Evolutionary conservation across 164 flowering plant genomes (phyloP), one percentile per base, ranked within the genome.

Genomic region (Tetrastigma voinierianum): DNA sequence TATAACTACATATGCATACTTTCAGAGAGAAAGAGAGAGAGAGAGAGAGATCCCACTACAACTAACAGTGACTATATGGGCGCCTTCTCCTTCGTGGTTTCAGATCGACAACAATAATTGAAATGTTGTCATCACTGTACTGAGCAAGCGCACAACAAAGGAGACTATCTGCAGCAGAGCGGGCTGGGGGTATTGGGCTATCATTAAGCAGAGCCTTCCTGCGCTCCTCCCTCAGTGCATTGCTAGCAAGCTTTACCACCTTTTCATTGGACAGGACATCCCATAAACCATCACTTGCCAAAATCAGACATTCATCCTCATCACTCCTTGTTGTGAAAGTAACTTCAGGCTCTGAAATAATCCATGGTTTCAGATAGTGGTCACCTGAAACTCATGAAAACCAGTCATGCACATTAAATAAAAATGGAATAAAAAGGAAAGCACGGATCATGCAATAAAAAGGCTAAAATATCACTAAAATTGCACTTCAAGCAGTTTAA

Each of bases 311-410:
- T 53, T 53, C 57, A 53, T 53, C 57, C 19, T 53, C 19, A 9
- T 53, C 57, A 53, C 20, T 16, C 21, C 57, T 16, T 9, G 57
- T 19, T 19, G 18, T 53, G 57, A 53, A 53, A 53, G 57, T 53
- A 53, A 53, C 21, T 18, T 53, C 57, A 53, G 57, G 57, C 10
- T 15, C 57, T 53, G 57, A 17, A 18, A 53, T 17, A 9, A 53
- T 19, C 57, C n/a, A 53, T 16, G 57, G 57, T 53, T 53, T 53
- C 57, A 53, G 57, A 53, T 16, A 14, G n/a, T 14, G 57, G 18
- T 53, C 57, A 53, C 57, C 57, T 53, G 21, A 14, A 53, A 53
- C 10, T 16, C 18, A 16, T 15, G 1, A 15, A 32, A 32, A 32
- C 40, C 40, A 32, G 40, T 3, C 40, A 32, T 0, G 40, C 40